A percentile compares a stretch with the other conserved stretches of the same genome.
Evolutionary conservation across 768 basidiomycete species (phyloP).

Genomic region (Hebeloma cylindrosporum): DNA sequence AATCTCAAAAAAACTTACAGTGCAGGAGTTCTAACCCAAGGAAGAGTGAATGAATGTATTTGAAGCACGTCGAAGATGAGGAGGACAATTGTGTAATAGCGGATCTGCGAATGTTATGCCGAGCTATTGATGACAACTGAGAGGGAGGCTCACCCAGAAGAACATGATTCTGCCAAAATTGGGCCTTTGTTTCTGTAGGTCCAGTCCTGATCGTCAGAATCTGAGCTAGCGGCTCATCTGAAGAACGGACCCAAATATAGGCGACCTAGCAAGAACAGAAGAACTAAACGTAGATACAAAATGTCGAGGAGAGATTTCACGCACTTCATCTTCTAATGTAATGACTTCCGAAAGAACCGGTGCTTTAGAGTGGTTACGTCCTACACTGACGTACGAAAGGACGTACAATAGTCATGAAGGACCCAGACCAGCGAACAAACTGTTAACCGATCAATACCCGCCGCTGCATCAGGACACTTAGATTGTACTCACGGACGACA

Average conservation of each 20-base stretch:
- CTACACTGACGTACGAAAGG: background rate
- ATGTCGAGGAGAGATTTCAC: background rate
- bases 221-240: background rate
- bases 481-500: conserved; percentile 24
- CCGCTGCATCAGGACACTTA: background rate
- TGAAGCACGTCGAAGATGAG: conserved; percentile 45
- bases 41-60: conserved; percentile 42
- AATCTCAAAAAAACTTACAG: conserved; percentile 28
- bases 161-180: conserved; percentile 40
- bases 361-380: background rate
- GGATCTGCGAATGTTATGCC: too few species aligned
- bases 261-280: conserved; percentile 24
- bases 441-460: conserved; percentile 7
- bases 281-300: background rate
- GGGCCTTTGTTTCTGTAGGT: conserved; percentile 33
- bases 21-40: conserved; percentile 35
- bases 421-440: conserved; percentile 26
- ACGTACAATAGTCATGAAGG: conserved; percentile 27
- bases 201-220: background rate
- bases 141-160: conserved; percentile 33
- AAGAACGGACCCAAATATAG: conserved; percentile 38
- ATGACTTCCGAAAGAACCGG: conserved; percentile 13
- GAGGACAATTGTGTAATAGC: conserved; percentile 47
- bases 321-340: conserved; percentile 29
- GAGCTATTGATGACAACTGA: background rate